A percentile compares a stretch with the other conserved stretches of the same genome.
Conservation (phyloP, 768 basidiomycete species). For the Collybia sordida region DNA sequence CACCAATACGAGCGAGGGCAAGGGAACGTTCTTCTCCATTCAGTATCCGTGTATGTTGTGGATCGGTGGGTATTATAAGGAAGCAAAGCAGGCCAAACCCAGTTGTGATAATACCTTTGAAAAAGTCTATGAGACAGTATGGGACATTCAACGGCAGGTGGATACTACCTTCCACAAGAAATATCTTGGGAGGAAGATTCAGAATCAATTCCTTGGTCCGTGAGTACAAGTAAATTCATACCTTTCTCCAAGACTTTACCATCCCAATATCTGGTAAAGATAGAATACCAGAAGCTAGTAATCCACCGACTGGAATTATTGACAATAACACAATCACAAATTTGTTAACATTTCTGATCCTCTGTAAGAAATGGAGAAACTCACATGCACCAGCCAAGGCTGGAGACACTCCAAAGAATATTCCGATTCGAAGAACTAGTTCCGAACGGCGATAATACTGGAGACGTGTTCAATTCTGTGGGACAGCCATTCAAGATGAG, state of each 20-base stretch:
- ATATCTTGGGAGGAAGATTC: conserved; percentile 27
- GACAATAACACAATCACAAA: background rate
- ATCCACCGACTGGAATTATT: conserved; percentile 28
- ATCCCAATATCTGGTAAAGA: conserved; percentile 28
- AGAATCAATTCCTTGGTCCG: background rate
- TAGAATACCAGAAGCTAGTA: conserved; percentile 37
- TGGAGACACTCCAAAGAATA: conserved; percentile 34
- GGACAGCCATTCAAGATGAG: background rate
- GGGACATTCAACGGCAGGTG: background rate
- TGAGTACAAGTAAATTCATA: conserved; percentile 6
- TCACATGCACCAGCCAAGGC: conserved; percentile 34
- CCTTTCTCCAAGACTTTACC: conserved; percentile 34
- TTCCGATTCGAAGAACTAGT: conserved; percentile 31
- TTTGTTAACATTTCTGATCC: background rate
- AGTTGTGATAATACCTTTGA: conserved; percentile 33
- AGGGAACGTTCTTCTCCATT: conserved; percentile 30
- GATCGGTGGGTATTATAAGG: conserved; percentile 34
- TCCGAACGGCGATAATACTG: conserved; percentile 34
- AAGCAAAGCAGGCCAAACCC: conserved; percentile 34
- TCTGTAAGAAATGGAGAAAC: conserved; percentile 1
- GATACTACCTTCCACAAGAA: conserved; percentile 38
- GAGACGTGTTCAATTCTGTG: background rate
- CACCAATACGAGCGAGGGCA: conserved; percentile 33
- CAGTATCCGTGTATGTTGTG: conserved; percentile 30
- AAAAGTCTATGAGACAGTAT: background rate